phyloP scores from a whole-genome alignment of 2,329 filamentous ascomycete species.

The Colletotrichum brevisporum region DNA sequence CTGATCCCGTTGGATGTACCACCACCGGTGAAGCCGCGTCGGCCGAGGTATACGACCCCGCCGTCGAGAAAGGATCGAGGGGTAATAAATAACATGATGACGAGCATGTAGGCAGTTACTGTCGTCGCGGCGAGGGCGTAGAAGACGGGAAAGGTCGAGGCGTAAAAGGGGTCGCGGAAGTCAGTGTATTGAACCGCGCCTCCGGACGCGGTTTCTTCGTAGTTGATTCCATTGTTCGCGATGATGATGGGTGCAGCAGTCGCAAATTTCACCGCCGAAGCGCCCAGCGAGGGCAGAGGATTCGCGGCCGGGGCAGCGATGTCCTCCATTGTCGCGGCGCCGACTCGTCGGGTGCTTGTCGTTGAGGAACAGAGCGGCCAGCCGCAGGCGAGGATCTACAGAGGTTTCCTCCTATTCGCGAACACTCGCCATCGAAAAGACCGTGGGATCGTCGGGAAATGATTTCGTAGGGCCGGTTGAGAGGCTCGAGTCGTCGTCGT shows the following conservation, averaged over 20 bases:
- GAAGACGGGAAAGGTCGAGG: constrained; percentile 91
- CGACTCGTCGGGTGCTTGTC: constrained; percentile 43
- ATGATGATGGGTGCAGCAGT: constrained; percentile 57
- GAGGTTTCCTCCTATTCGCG: constrained; percentile 43
- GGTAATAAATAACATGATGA: constrained; percentile 94
- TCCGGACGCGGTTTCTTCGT: constrained; percentile 53
- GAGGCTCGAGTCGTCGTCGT: background rate
- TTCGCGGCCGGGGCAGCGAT: constrained; percentile 34
- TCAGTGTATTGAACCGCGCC: constrained; percentile 65
- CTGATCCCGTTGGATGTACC: constrained; percentile 84
- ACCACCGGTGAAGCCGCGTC: constrained; percentile 88
- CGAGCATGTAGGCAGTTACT: constrained; percentile 90
- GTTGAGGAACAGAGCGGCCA: constrained; percentile 44
- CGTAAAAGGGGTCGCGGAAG: constrained; percentile 89
- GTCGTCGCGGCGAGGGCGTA: constrained; percentile 95
- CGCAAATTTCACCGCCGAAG: constrained; percentile 48
- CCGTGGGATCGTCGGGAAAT: constrained; percentile 28
- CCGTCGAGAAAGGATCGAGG: constrained; percentile 94
- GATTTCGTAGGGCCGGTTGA: constrained; percentile 24
- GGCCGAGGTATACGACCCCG: constrained; percentile 83
- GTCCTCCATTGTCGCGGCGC: constrained; percentile 47
- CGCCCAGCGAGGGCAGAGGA: constrained; percentile 42
- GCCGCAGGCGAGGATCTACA: constrained; percentile 44
- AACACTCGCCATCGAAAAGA: constrained; percentile 52
- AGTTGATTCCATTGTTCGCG: constrained; percentile 56